These are phyloP conservation scores for Cladosporium sp. DNA, from an alignment of 2,329 filamentous ascomycete genomes.

Conservation along the genomic window DNA sequence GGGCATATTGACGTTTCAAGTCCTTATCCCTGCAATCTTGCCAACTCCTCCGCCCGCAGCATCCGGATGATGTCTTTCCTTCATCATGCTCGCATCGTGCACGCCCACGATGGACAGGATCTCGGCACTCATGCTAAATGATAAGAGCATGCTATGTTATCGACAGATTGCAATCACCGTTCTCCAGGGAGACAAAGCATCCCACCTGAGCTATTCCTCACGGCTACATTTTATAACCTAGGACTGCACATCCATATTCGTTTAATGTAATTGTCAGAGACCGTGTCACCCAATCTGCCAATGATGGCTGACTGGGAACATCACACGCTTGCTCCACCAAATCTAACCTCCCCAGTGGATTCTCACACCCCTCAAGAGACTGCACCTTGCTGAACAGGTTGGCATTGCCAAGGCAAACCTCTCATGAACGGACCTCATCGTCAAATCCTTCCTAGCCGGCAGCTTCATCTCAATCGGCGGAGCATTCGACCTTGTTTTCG, in stretches of 20 bases:
- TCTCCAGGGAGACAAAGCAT: neutral
- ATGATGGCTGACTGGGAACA: neutral
- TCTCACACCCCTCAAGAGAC: neutral
- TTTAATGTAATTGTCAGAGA: neutral
- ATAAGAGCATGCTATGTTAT: neutral
- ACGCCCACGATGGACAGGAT: neutral
- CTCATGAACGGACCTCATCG: neutral
- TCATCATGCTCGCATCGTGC: neutral
- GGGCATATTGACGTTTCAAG: neutral
- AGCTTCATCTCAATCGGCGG: neutral
- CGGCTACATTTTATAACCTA: neutral
- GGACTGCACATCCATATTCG: neutral
- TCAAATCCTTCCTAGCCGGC: neutral
- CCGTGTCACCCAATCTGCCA: neutral
- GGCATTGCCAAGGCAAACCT: neutral
- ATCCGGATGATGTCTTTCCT: neutral
- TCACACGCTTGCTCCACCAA: neutral
- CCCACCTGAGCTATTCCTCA: neutral
- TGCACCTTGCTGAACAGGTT: neutral
- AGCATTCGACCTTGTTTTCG: neutral
- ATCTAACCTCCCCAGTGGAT: neutral
- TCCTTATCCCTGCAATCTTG: neutral
- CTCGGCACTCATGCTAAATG: neutral
- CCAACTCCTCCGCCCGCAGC: neutral
- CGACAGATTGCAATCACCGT: neutral